Evolutionary conservation across 805 yeast species (phyloP), one percentile per base, ranked within the genome.

Genomic region (Saccharomycopsis capsularis): DNA sequence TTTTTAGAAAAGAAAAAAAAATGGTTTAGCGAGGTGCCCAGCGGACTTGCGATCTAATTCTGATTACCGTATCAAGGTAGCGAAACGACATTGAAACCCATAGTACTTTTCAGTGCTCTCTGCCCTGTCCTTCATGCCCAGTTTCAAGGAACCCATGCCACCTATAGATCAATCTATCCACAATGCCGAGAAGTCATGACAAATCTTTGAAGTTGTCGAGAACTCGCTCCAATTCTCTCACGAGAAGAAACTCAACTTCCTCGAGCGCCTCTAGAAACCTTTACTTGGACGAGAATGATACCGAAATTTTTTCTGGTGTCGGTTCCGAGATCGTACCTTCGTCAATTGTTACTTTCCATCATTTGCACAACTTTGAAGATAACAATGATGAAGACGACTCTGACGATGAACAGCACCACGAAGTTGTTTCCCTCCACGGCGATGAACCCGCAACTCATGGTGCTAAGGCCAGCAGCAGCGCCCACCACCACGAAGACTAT

Each of bases 271-370:
- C 48, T 5, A 23, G 41, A 16, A 41, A 35, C 27, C 24, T 46
- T 18, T 52, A 46, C 30, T 44, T 52, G 35, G 53, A 82, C 47
- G 86, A 78, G 43, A 82, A 82, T 61, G 78, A 68, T 57, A 71
- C 78, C 18, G 95, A 85, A 61, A 78, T 82, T 68, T 85, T 75
- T 62, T 79, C 86, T 2, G 95, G 95, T 46, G 90, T 85, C 1
- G 83, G 85, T 0, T 76, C 85, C 2, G 87, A 82, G 55, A 75
- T 79, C 41, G 77, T 85, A 40, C 95, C 95, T 2, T 79, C 88
- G 18, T 82, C 91, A 1, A 81, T 85, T 53, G 77, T 86, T 0
- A 78, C 89, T 2, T 81, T 85, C 60, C 91, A 85, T 58, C 85
- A 82, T 56, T 79, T 79, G 21, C 84, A 79, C 59, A 79, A 74